These are phyloP conservation scores for Lepiota subincarnata DNA, from an alignment of 768 basidiomycete species.

Conservation along the genomic window DNA sequence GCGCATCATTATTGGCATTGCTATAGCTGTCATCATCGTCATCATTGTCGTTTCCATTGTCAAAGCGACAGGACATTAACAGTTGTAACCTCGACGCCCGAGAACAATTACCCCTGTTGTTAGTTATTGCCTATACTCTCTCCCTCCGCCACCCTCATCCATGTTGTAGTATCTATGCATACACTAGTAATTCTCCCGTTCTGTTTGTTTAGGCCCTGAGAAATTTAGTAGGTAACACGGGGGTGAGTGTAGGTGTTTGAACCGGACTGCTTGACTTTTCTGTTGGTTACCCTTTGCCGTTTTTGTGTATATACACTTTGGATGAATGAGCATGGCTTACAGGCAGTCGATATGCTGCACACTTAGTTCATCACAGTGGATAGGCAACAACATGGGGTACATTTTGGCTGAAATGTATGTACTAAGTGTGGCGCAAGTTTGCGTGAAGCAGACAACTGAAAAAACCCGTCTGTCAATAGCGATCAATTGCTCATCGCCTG, in stretches of 20 bases:
- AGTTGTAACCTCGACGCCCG: neutral
- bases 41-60: constrained; percentile 96
- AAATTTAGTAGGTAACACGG: constrained; percentile 6
- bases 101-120: constrained; percentile 4
- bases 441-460: constrained; percentile 21
- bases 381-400: neutral
- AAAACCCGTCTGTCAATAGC: neutral
- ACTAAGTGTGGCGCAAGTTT: constrained; percentile 22
- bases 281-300: neutral
- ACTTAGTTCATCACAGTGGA: too few relatives aligned
- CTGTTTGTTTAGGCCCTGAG: constrained; percentile 6
- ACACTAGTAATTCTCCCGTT: constrained; percentile 20
- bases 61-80: constrained; percentile 66
- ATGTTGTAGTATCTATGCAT: constrained; percentile 28
- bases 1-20: constrained; percentile 93
- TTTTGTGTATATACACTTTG: constrained; percentile 1
- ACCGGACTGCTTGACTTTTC: neutral
- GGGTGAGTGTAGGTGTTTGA: neutral
- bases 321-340: neutral
- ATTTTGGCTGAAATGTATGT: constrained; percentile 15
- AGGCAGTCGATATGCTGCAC: too few relatives aligned
- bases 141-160: constrained; percentile 12
- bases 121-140: constrained; percentile 8
- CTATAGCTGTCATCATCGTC: constrained; percentile 84
- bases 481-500: constrained; percentile 50